These are phyloP conservation scores for Castanea crenata DNA, from an alignment of 306 rosid genomes.

Conservation along the genomic window DNA sequence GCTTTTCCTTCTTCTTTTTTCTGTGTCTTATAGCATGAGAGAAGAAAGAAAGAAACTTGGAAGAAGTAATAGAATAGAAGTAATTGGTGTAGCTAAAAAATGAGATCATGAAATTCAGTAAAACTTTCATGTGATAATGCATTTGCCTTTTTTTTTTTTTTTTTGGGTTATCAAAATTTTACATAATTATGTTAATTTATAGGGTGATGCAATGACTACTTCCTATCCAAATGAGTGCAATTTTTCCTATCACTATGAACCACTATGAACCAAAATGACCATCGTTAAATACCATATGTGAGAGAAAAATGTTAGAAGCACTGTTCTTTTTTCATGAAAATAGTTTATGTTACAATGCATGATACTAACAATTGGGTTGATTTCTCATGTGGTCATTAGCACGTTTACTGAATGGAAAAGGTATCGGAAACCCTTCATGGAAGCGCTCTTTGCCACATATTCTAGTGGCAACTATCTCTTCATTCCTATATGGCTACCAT, in stretches of 20 bases:
- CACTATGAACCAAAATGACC: not conserved
- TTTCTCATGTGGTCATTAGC: constrained; percentile 33
- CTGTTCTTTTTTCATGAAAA: not conserved
- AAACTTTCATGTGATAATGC: too few relatives aligned
- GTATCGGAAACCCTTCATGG: constrained; percentile 55
- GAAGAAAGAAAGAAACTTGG: not conserved
- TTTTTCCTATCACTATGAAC: not conserved
- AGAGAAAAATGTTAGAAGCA: not conserved
- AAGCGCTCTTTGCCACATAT: constrained; percentile 59
- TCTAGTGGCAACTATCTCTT: constrained; percentile 64
- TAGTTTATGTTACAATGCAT: constrained; percentile 5
- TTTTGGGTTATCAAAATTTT: too few relatives aligned
- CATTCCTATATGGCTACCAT: constrained; percentile 85
- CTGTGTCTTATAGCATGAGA: not conserved
- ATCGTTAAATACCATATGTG: too few relatives aligned
- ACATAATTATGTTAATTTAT: too few relatives aligned
- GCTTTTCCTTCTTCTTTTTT: not conserved
- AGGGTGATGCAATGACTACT: too few relatives aligned
- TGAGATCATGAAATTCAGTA: too few relatives aligned
- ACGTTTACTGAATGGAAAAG: constrained; percentile 45
- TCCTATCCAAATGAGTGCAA: too few relatives aligned
- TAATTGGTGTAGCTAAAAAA: not conserved
- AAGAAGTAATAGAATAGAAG: not conserved
- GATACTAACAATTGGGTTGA: constrained; percentile 25
- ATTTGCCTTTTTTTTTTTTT: too few relatives aligned